These are phyloP conservation scores for Pseudogymnoascus sp. DNA, from an alignment of 2,329 filamentous ascomycete species.

Conservation along the genomic window DNA sequence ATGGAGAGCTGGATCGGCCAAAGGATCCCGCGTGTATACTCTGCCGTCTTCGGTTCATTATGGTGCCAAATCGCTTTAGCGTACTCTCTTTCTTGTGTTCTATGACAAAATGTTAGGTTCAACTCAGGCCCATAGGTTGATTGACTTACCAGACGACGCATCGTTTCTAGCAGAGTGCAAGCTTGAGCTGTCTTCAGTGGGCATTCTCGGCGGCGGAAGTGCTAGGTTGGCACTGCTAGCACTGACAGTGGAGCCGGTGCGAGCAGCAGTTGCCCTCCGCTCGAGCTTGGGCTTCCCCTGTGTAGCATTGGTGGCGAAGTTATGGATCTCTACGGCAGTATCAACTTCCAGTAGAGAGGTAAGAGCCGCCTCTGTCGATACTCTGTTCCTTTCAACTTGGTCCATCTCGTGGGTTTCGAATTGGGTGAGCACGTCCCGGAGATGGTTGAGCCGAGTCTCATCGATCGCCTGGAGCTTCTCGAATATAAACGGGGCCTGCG, in stretches of 20 bases:
- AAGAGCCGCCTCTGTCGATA: conserved; percentile 69
- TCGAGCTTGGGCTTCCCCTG: conserved; percentile 29
- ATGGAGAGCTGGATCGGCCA: conserved; percentile 44
- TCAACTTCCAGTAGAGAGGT: conserved; percentile 78
- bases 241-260: conserved; percentile 15
- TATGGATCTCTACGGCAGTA: conserved; percentile 77
- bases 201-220: conserved; percentile 16
- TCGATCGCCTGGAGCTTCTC: conserved; percentile 87
- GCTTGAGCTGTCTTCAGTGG: conserved; percentile 22
- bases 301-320: conserved; percentile 44
- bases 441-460: conserved; percentile 78
- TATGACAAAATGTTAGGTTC: conserved; percentile 23
- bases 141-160: conserved; percentile 20
- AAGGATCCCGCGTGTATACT: conserved; percentile 54
- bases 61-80: conserved; percentile 53
- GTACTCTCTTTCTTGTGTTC: conserved; percentile 50
- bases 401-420: conserved; percentile 90
- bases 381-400: conserved; percentile 66
- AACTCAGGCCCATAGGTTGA: conserved; percentile 20
- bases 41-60: conserved; percentile 56
- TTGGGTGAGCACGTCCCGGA: conserved; percentile 85
- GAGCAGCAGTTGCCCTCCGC: conserved; percentile 20
- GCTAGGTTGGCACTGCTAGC: conserved; percentile 16
- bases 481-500: conserved; percentile 88
- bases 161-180: conserved; percentile 16